Conservation (phyloP, 2,329 filamentous ascomycete genomes). For the Mariannaea elegans region DNA sequence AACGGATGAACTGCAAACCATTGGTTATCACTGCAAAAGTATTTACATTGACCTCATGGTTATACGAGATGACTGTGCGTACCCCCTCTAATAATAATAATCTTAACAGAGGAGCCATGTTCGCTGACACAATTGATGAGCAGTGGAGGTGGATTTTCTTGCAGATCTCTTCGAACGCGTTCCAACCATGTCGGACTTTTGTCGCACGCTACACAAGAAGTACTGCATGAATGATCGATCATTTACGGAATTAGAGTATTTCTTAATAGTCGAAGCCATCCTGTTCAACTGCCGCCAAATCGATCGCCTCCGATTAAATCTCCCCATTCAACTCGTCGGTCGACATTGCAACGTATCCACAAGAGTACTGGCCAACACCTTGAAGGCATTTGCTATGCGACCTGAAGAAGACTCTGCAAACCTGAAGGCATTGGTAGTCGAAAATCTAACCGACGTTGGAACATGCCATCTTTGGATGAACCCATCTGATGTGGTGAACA, state of each 20-base stretch:
- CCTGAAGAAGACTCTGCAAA: slow-evolving; percentile 53
- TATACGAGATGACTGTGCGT: slow-evolving; percentile 59
- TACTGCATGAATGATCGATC: slow-evolving; percentile 59
- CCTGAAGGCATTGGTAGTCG: slow-evolving; percentile 58
- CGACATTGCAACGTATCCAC: slow-evolving; percentile 57
- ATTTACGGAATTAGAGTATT: slow-evolving; percentile 61
- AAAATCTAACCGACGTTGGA: slow-evolving; percentile 59
- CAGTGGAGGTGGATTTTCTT: slow-evolving; percentile 61
- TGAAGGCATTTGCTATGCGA: slow-evolving; percentile 57
- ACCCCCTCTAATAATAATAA: not conserved
- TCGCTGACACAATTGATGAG: slow-evolving; percentile 24
- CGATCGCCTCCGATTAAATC: slow-evolving; percentile 57
- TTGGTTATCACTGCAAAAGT: slow-evolving; percentile 58
- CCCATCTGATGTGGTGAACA: slow-evolving; percentile 59
- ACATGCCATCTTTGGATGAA: slow-evolving; percentile 60
- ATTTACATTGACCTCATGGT: slow-evolving; percentile 63
- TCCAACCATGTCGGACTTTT: slow-evolving; percentile 56
- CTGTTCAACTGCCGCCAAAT: slow-evolving; percentile 56
- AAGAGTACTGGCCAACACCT: slow-evolving; percentile 61
- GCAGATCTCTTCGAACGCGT: slow-evolving; percentile 55
- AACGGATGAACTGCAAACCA: slow-evolving; percentile 53
- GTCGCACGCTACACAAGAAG: slow-evolving; percentile 52
- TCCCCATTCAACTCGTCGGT: slow-evolving; percentile 61
- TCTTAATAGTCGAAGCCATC: slow-evolving; percentile 50
- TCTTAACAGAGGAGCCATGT: not conserved